These are phyloP conservation scores for Adansonia digitata DNA, from an alignment of 345 rosid species.

Conservation along the genomic window DNA sequence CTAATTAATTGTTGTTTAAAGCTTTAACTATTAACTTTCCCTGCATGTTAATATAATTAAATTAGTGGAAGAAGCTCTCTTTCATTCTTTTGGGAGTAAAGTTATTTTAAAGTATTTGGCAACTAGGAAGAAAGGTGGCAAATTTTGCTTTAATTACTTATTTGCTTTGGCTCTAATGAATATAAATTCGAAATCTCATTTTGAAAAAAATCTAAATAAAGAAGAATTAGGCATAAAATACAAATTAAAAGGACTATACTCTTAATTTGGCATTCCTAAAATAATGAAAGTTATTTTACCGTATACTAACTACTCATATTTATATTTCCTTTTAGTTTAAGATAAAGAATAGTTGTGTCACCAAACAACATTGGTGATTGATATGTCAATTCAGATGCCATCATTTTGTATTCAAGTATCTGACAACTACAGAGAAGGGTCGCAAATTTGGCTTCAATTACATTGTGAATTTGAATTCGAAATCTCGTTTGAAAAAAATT, in stretches of 20 bases:
- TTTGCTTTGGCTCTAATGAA: no score
- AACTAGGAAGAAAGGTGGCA: no score
- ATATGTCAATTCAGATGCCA: background rate
- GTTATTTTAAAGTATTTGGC: no score
- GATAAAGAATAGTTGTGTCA: background rate
- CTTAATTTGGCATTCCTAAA: no score
- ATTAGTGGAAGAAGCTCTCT: background rate
- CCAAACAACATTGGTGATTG: background rate
- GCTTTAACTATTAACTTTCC: background rate
- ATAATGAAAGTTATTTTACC: no score
- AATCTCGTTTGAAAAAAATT: no score
- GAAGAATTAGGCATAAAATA: no score
- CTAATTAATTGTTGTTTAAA: background rate
- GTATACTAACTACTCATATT: background rate
- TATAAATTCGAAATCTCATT: no score
- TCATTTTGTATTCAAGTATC: background rate
- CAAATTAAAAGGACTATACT: no score
- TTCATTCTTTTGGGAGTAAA: background rate
- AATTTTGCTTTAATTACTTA: no score
- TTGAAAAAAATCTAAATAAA: no score
- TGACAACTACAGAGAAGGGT: background rate
- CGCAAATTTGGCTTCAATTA: background rate
- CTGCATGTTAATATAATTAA: background rate
- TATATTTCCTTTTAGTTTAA: background rate
- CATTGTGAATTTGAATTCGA: no score